Evolutionary conservation across 768 basidiomycete species (phyloP).

Genomic region (Lentinula aciculospora): DNA sequence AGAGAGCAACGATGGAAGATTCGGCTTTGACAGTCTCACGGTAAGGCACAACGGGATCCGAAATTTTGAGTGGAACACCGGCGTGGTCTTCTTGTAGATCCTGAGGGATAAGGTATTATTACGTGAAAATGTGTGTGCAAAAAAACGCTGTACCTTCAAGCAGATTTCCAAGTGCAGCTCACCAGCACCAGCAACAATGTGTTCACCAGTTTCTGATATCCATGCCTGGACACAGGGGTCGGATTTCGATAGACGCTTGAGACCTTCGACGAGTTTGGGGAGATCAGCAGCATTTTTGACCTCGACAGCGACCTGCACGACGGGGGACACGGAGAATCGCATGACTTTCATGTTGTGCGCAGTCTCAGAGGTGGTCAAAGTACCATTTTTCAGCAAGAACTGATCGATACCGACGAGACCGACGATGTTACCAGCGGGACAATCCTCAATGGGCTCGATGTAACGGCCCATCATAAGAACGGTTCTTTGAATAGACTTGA

Average conservation of each 20-base stretch:
- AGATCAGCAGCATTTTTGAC: conserved; percentile 99
- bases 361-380: conserved; percentile 94
- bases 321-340: conserved; percentile 99
- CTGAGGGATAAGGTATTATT: conserved; percentile 31
- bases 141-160: conserved; percentile 64
- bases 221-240: conserved; percentile 98
- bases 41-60: conserved; percentile 96
- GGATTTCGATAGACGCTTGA: conserved; percentile 99
- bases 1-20: conserved; percentile 92
- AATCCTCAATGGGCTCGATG: conserved; percentile 98
- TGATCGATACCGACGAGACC: conserved; percentile 99
- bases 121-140: background rate
- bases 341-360: conserved; percentile 99
- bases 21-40: conserved; percentile 96
- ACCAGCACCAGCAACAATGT: conserved; percentile 99
- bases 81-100: conserved; percentile 99
- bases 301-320: conserved; percentile 98
- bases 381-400: conserved; percentile 99
- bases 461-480: conserved; percentile 99
- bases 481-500: conserved; percentile 98
- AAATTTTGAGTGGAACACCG: conserved; percentile 97
- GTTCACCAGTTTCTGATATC: conserved; percentile 90
- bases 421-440: conserved; percentile 96
- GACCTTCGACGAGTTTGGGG: conserved; percentile 99
- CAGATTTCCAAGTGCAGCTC: conserved; percentile 99